Evolutionary conservation across 1,284 basidiomycete species (phyloP).

Genomic region (Pterulicium gracile): DNA sequence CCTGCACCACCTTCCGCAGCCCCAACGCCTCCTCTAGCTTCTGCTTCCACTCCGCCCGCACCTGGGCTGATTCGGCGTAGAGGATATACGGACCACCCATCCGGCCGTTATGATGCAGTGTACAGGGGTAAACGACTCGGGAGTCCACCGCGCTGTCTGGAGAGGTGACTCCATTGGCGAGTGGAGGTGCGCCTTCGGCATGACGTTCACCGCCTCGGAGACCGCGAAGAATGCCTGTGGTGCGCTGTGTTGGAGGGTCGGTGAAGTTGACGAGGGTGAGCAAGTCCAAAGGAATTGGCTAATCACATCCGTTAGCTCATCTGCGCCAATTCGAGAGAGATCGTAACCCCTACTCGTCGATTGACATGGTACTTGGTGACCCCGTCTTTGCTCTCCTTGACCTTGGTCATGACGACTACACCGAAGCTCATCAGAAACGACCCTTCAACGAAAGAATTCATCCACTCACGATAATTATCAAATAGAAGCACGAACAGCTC

Average conservation of each 20-base stretch:
- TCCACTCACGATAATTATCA: conserved; percentile 78
- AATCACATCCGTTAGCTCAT: neutral
- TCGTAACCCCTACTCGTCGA: conserved; percentile 48
- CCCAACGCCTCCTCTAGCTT: conserved; percentile 85
- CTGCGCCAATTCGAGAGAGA: neutral
- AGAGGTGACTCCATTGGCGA: conserved; percentile 22
- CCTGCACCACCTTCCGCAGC: conserved; percentile 77
- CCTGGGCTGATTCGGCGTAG: conserved; percentile 73
- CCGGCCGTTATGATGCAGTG: conserved; percentile 77
- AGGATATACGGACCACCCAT: conserved; percentile 76
- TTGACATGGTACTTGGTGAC: conserved; percentile 71
- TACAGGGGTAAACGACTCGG: conserved; percentile 72
- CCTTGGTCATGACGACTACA: conserved; percentile 81
- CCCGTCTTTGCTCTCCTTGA: conserved; percentile 57
- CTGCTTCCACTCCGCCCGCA: conserved; percentile 78
- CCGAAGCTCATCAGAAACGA: conserved; percentile 8
- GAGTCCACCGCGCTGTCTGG: conserved; percentile 47
- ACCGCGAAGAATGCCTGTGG: conserved; percentile 47
- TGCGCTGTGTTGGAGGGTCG: conserved; percentile 59
- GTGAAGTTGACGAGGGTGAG: conserved; percentile 74
- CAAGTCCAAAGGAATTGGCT: conserved; percentile 88
- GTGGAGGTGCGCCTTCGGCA: conserved; percentile 19
- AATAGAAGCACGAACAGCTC: conserved; percentile 85
- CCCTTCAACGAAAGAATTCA: neutral
- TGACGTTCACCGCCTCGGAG: conserved; percentile 35